A percentile compares a stretch with the other conserved stretches of the same genome.
Evolutionary conservation across 2,329 filamentous ascomycete genomes (phyloP).

Genomic region (Kalaharituber pfeilii): DNA sequence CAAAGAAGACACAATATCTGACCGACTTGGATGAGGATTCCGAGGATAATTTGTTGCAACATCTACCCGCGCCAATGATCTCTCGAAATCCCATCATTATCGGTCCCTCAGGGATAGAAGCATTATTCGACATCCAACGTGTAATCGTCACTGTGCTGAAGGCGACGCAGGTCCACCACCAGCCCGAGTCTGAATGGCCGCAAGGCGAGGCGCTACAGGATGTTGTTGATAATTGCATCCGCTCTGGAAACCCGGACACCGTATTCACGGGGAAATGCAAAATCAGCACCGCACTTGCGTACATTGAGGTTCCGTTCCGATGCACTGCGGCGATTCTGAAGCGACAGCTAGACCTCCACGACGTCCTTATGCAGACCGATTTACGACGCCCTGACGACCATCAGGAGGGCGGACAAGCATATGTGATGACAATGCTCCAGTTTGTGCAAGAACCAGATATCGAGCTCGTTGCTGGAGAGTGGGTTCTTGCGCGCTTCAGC

Average conservation of each 20-base stretch:
- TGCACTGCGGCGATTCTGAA: conserved; percentile 22
- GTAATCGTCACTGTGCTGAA: conserved; percentile 23
- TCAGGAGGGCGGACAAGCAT: neutral
- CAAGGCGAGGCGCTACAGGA: too few species aligned
- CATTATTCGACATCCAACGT: conserved; percentile 24
- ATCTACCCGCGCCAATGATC: conserved; percentile 18
- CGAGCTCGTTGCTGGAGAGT: conserved; percentile 24
- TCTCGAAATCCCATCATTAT: conserved; percentile 26
- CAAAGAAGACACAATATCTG: too few species aligned
- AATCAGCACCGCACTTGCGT: conserved; percentile 25
- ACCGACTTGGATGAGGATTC: too few species aligned
- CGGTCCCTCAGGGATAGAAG: conserved; percentile 24
- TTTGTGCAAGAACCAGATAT: conserved; percentile 24
- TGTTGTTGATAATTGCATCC: too few species aligned
- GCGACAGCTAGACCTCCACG: conserved; percentile 23
- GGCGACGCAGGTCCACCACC: too few species aligned
- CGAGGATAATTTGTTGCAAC: too few species aligned
- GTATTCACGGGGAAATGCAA: conserved; percentile 25
- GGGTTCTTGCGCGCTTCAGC: conserved; percentile 26
- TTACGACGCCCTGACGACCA: neutral
- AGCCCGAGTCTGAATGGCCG: too few species aligned
- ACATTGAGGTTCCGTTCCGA: conserved; percentile 23
- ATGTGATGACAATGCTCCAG: conserved; percentile 13
- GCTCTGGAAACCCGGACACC: conserved; percentile 19
- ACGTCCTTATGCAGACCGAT: neutral